A percentile compares a stretch with the other conserved stretches of the same genome.
Conservation (phyloP, 2,329 filamentous ascomycete species). For the Neofusicoccum parvum region DNA sequence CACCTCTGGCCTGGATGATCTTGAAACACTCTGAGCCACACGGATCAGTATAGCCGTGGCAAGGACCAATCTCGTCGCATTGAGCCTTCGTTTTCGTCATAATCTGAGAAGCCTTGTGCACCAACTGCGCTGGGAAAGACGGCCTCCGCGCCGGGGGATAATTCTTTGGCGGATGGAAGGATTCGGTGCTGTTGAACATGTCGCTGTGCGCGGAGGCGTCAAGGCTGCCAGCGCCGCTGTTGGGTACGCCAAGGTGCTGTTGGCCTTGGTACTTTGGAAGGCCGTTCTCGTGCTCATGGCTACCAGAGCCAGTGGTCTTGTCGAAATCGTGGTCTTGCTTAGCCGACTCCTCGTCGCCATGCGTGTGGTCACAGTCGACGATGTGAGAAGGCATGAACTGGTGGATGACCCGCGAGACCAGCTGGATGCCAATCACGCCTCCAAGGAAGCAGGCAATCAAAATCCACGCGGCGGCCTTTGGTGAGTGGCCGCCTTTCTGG, state of each 20-base stretch:
- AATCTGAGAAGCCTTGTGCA: constrained; percentile 50
- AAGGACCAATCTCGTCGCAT: constrained; percentile 62
- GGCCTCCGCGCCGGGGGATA: constrained; percentile 32
- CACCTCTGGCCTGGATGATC: constrained; percentile 44
- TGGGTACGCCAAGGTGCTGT: constrained; percentile 22
- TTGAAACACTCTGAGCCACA: constrained; percentile 65
- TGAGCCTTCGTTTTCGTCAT: constrained; percentile 51
- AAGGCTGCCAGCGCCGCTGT: constrained; percentile 14
- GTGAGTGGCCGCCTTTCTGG: constrained; percentile 65
- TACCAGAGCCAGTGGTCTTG: constrained; percentile 24
- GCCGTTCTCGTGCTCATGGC: constrained; percentile 29
- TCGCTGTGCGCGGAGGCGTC: constrained; percentile 15
- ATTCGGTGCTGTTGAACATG: constrained; percentile 16
- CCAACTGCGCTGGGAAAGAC: constrained; percentile 45
- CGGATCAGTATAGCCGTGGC: constrained; percentile 63
- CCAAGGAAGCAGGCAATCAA: constrained; percentile 70
- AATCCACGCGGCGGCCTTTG: constrained; percentile 67
- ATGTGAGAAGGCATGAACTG: constrained; percentile 75
- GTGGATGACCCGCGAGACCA: constrained; percentile 72
- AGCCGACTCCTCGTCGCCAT: constrained; percentile 53
- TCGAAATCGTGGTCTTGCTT: constrained; percentile 26
- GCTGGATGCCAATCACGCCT: constrained; percentile 75
- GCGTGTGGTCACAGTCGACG: constrained; percentile 77
- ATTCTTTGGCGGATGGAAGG: neutral
- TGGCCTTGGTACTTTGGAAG: constrained; percentile 24